A percentile compares a stretch with the other conserved stretches of the same genome.
These are phyloP conservation scores for Tolypocladium tundrense DNA, from an alignment of 2,329 filamentous ascomycete genomes.

Conservation along the genomic window DNA sequence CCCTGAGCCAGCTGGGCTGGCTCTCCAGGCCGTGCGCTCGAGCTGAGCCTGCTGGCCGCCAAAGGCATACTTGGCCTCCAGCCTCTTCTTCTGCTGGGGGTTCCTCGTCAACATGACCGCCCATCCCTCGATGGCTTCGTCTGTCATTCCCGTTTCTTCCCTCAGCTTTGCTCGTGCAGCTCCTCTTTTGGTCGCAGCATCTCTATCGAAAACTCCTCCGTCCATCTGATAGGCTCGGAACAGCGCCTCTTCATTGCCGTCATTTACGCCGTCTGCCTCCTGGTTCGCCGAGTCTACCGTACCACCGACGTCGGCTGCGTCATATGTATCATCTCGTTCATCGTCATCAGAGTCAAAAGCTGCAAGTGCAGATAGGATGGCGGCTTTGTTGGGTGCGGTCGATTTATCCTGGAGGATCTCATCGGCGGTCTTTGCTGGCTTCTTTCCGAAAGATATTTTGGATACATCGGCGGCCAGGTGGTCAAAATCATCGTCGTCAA, in stretches of 20 bases:
- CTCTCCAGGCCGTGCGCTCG: conserved; percentile 54
- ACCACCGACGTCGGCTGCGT: conserved; percentile 82
- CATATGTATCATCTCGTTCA: conserved; percentile 94
- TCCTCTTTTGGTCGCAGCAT: conserved; percentile 58
- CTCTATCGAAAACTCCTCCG: conserved; percentile 58
- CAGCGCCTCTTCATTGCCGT: conserved; percentile 58
- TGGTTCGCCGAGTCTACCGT: conserved; percentile 64
- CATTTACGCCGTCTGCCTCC: conserved; percentile 34
- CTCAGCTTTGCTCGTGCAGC: conserved; percentile 54
- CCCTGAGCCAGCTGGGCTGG: conserved; percentile 40
- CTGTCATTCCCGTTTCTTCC: conserved; percentile 75
- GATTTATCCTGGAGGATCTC: conserved; percentile 56
- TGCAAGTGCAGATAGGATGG: conserved; percentile 79
- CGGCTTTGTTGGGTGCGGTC: conserved; percentile 63
- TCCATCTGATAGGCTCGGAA: conserved; percentile 61
- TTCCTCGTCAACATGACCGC: conserved; percentile 73
- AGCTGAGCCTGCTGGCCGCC: conserved; percentile 56
- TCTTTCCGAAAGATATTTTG: conserved; percentile 71
- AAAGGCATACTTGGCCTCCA: conserved; percentile 64
- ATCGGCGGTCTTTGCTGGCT: conserved; percentile 55
- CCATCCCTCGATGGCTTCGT: conserved; percentile 93
- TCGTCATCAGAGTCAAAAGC: conserved; percentile 91
- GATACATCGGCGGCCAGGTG: conserved; percentile 54
- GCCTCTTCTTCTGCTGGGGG: conserved; percentile 51
- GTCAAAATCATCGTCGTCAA: conserved; percentile 73